Conservation (phyloP, 2,329 filamentous ascomycete genomes). For the Colletotrichum sp. region DNA sequence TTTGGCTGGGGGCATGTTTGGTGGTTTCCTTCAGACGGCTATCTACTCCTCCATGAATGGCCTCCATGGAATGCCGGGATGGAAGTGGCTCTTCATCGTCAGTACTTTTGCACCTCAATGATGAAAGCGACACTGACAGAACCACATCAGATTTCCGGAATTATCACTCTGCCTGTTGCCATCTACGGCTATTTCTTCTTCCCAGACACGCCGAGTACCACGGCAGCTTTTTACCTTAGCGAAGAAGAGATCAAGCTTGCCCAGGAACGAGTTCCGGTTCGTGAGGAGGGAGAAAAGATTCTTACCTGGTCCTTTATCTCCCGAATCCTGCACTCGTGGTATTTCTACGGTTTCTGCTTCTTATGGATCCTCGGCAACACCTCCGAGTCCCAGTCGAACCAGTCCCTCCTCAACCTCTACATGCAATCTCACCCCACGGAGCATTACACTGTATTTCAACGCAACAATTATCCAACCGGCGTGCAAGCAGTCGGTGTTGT, state of each 20-base stretch:
- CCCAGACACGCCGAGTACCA: not conserved
- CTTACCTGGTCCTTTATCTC: not conserved
- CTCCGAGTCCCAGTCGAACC: not conserved
- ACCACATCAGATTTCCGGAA: not conserved
- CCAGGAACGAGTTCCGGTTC: not conserved
- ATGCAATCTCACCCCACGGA: not conserved
- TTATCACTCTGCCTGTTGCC: not conserved
- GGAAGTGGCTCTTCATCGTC: not conserved
- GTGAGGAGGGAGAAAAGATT: not conserved
- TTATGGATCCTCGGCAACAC: not conserved
- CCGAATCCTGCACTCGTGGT: not conserved
- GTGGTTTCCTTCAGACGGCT: conserved; percentile 58
- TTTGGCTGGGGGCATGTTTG: conserved; percentile 63
- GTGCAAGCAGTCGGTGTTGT: not conserved
- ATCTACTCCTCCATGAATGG: conserved; percentile 23
- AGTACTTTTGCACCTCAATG: not conserved
- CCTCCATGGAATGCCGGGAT: not conserved
- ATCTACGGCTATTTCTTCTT: not conserved
- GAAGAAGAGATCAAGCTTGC: not conserved
- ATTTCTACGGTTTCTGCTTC: conserved; percentile 3
- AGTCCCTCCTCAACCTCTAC: not conserved
- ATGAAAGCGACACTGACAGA: not conserved
- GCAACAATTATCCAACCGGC: not conserved
- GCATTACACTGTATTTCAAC: not conserved
- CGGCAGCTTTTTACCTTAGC: not conserved